Percentiles rank a stretch among this genome's conserved stretches.
Conservation (phyloP, 2,329 filamentous ascomycete species). For the Sarocladiaceae sp. region DNA sequence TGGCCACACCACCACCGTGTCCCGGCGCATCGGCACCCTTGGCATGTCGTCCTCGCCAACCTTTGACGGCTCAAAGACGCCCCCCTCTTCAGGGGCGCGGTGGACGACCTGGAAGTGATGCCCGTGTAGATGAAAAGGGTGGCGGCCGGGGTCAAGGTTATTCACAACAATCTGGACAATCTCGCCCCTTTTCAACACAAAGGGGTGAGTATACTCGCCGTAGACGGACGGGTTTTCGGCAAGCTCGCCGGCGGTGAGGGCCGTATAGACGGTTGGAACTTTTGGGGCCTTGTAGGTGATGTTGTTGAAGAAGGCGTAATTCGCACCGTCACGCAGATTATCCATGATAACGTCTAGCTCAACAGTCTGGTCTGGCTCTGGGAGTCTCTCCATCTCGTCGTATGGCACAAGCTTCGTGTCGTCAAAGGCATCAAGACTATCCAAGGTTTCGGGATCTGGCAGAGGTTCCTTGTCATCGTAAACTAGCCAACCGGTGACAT, state of each 20-base stretch:
- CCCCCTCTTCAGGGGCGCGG: constrained; percentile 51
- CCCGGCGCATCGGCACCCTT: constrained; percentile 56
- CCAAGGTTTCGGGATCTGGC: constrained; percentile 46
- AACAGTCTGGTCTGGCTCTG: constrained; percentile 56
- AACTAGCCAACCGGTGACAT: constrained; percentile 58
- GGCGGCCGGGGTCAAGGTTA: constrained; percentile 64
- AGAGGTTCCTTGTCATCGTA: constrained; percentile 43
- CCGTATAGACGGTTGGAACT: constrained; percentile 76
- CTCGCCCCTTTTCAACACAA: constrained; percentile 60
- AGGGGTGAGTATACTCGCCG: constrained; percentile 57
- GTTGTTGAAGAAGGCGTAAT: constrained; percentile 65
- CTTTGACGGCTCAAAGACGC: constrained; percentile 44
- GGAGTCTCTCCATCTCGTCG: constrained; percentile 56
- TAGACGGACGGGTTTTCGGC: constrained; percentile 57
- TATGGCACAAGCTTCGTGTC: constrained; percentile 65
- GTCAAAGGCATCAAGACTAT: constrained; percentile 63
- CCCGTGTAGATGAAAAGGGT: constrained; percentile 75
- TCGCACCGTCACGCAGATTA: constrained; percentile 54
- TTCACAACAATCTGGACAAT: constrained; percentile 73
- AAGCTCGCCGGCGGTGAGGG: constrained; percentile 54
- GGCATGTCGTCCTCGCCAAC: constrained; percentile 41
- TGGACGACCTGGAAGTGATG: constrained; percentile 65
- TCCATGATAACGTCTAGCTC: constrained; percentile 58
- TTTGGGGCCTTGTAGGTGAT: constrained; percentile 69
- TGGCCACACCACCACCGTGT: constrained; percentile 60